A percentile compares a stretch with the other conserved stretches of the same genome.
Evolutionary conservation across 257 asterid species (phyloP).

Genomic region (Nicotiana obtusifolia): DNA sequence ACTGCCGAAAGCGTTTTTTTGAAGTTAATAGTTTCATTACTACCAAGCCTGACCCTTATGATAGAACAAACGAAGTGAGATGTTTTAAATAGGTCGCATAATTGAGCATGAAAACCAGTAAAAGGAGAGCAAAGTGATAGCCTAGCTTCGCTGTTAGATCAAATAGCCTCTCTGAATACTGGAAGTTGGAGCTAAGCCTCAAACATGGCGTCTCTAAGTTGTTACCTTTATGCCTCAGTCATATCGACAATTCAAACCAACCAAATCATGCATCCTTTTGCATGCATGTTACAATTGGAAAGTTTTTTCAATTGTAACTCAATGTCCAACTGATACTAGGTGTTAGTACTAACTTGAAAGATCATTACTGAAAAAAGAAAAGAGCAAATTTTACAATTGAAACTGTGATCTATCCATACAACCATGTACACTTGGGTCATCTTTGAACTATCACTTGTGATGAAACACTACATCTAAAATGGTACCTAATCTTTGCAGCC

Average conservation of each 20-base stretch:
- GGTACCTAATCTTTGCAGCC: not conserved
- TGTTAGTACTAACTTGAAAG: not conserved
- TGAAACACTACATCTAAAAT: constrained; percentile 29
- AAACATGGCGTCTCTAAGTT: no score
- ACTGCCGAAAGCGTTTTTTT: no score
- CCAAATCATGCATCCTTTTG: not conserved
- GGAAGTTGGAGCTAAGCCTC: no score
- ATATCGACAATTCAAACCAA: not conserved
- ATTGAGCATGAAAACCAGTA: not conserved
- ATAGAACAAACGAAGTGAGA: no score
- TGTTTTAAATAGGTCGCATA: not conserved
- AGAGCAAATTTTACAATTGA: not conserved
- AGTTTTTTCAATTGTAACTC: not conserved
- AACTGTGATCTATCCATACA: constrained; percentile 30
- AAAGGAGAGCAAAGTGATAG: not conserved
- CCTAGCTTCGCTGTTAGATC: no score
- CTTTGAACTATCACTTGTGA: constrained; percentile 9
- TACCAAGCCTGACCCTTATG: no score
- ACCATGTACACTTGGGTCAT: constrained; percentile 39
- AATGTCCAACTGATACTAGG: not conserved
- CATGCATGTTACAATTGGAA: not conserved
- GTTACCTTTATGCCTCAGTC: no score
- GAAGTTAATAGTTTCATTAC: no score
- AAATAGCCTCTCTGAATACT: no score
- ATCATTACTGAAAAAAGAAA: not conserved